Percentiles rank a stretch among this genome's conserved stretches.
phyloP scores from a whole-genome alignment of 306 rosid genomes.

The Dicorynia guianensis region DNA sequence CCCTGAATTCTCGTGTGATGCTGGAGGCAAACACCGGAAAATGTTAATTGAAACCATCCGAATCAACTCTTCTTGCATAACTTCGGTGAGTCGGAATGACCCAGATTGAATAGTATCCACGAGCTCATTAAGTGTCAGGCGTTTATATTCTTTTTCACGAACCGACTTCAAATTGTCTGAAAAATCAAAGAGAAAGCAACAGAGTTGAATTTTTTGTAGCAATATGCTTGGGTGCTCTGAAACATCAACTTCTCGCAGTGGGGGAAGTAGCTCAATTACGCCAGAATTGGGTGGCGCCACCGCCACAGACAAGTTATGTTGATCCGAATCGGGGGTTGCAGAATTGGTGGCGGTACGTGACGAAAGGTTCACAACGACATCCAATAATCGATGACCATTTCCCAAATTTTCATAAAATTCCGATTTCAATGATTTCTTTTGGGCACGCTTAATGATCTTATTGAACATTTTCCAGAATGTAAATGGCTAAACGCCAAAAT shows the following conservation, averaged over 20 bases:
- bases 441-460: constrained; percentile 69
- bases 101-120: constrained; percentile 59
- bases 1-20: constrained; percentile 49
- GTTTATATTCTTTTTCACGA: constrained; percentile 64
- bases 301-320: constrained; percentile 5
- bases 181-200: constrained; percentile 62
- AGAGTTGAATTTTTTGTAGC: constrained; percentile 61
- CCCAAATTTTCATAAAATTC: constrained; percentile 45
- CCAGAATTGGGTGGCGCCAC: constrained; percentile 10
- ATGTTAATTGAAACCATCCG: constrained; percentile 70
- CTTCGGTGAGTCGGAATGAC: constrained; percentile 49
- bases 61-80: constrained; percentile 61
- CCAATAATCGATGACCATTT: constrained; percentile 43
- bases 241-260: constrained; percentile 53
- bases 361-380: constrained; percentile 65
- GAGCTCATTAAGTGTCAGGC: constrained; percentile 71
- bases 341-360: constrained; percentile 48
- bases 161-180: constrained; percentile 44
- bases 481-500: not conserved
- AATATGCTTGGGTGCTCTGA: constrained; percentile 53
- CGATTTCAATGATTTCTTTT: constrained; percentile 57
- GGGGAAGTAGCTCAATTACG: constrained; percentile 60
- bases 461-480: constrained; percentile 52
- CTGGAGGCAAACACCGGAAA: constrained; percentile 78
- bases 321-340: constrained; percentile 35